Conservation (phyloP, 2,329 filamentous ascomycete genomes). For the Septoria linicola region DNA sequence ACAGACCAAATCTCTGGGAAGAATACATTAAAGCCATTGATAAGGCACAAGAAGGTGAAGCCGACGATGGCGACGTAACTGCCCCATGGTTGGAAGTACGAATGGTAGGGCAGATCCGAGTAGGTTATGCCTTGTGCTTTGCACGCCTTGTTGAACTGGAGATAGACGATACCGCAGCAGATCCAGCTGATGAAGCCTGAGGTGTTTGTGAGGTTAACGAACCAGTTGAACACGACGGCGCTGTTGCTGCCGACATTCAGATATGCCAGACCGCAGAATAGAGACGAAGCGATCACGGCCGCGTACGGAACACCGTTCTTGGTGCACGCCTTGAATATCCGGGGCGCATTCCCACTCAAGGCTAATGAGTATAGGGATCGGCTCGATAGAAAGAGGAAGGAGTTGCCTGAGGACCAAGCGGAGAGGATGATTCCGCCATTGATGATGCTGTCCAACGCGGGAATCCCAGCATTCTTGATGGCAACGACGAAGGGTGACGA, state of each 20-base stretch:
- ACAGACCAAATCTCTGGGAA: conserved; percentile 64
- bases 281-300: conserved; percentile 45
- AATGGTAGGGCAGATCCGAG: conserved; percentile 52
- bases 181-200: conserved; percentile 57
- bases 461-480: conserved; percentile 51
- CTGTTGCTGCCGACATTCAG: conserved; percentile 48
- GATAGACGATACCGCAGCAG: conserved; percentile 55
- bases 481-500: conserved; percentile 38
- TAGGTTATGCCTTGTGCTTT: conserved; percentile 52
- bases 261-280: conserved; percentile 51
- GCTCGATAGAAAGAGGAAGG: conserved; percentile 54
- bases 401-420: conserved; percentile 59
- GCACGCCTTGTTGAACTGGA: conserved; percentile 62
- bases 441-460: conserved; percentile 63
- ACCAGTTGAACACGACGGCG: conserved; percentile 62
- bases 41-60: conserved; percentile 63
- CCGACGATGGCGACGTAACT: conserved; percentile 60
- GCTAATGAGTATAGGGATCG: conserved; percentile 57
- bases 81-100: conserved; percentile 62
- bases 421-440: conserved; percentile 68
- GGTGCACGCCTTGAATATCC: conserved; percentile 54
- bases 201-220: conserved; percentile 66
- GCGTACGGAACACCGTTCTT: conserved; percentile 58
- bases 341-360: conserved; percentile 64
- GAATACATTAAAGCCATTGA: conserved; percentile 76